These are phyloP conservation scores for Smallanthus sonchifolius DNA, from an alignment of 129 eudicot species.

Conservation along the genomic window DNA sequence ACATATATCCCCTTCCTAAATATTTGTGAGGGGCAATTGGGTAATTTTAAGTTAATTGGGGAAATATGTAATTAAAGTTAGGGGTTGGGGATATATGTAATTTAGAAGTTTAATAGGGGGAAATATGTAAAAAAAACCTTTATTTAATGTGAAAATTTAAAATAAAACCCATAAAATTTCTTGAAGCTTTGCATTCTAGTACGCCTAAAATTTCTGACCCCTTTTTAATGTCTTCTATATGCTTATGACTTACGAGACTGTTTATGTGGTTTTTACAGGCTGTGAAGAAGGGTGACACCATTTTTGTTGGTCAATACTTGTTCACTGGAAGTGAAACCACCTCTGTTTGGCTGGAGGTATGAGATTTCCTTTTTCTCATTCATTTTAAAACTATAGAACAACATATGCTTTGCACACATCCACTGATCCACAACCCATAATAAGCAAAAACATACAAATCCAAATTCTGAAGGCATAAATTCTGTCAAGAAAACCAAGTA, in stretches of 20 bases:
- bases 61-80: too few relatives aligned
- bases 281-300: conserved; percentile 92
- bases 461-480: conserved; percentile 1
- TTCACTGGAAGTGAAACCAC: conserved; percentile 99
- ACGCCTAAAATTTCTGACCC: background rate
- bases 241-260: conserved; percentile 20
- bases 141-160: background rate
- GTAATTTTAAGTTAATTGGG: too few relatives aligned
- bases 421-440: background rate
- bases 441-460: background rate
- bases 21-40: too few relatives aligned
- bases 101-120: too few relatives aligned
- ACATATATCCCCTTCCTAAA: too few relatives aligned
- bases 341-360: conserved; percentile 97
- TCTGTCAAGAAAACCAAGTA: conserved; percentile 8
- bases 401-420: background rate
- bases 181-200: background rate
- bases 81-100: too few relatives aligned
- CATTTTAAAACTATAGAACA: background rate
- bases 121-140: too few relatives aligned
- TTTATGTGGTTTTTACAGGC: conserved; percentile 49
- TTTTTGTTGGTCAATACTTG: conserved; percentile 86
- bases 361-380: background rate
- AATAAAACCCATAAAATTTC: background rate
- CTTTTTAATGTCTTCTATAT: background rate